A percentile compares a stretch with the other conserved stretches of the same genome.
These are phyloP conservation scores for Lolium perenne DNA, from an alignment of 176 grass and related monocot species.

Conservation along the genomic window DNA sequence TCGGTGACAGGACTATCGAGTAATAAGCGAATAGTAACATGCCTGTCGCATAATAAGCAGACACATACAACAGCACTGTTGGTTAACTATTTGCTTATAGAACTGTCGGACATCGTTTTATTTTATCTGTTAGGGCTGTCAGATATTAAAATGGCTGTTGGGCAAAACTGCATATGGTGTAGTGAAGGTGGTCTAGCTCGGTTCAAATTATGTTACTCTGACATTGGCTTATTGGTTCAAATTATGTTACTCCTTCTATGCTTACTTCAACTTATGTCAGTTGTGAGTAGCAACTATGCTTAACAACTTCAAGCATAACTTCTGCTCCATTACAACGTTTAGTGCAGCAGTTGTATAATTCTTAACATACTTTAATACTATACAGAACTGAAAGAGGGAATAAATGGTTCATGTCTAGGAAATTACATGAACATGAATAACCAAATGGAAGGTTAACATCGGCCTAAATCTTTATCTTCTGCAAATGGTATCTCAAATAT, in stretches of 20 bases:
- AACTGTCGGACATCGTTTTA: too few relatives aligned
- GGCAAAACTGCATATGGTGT: too few relatives aligned
- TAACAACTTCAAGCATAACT: neutral
- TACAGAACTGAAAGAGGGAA: neutral
- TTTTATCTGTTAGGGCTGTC: too few relatives aligned
- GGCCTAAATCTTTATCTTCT: neutral
- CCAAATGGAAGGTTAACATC: neutral
- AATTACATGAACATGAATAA: neutral
- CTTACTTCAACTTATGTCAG: neutral
- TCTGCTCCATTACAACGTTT: neutral
- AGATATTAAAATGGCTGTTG: too few relatives aligned
- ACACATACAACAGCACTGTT: too few relatives aligned
- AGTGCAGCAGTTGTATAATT: neutral
- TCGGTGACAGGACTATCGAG: too few relatives aligned
- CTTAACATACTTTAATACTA: neutral
- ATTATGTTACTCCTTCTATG: neutral
- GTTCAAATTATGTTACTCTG: neutral
- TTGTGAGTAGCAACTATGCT: neutral
- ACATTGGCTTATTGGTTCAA: constrained; percentile 8
- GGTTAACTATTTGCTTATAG: too few relatives aligned
- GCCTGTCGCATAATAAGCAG: too few relatives aligned
- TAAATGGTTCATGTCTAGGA: neutral
- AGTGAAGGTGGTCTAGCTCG: neutral
- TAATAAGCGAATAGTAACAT: too few relatives aligned
- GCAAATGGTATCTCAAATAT: neutral